Evolutionary conservation across 306 rosid species (phyloP).

Genomic region (Sindora glabra): DNA sequence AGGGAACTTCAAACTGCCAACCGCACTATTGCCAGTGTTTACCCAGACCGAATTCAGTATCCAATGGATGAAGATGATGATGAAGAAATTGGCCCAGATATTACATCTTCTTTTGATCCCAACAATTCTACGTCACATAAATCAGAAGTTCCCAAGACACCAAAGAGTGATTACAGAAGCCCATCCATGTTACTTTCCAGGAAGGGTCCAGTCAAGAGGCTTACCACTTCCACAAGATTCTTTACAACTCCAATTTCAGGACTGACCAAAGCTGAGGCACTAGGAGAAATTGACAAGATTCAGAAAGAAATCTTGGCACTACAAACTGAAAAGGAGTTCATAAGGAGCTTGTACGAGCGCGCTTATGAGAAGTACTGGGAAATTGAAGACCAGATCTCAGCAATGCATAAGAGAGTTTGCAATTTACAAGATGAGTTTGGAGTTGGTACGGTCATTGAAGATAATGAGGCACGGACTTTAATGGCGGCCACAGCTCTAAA

Average conservation of each 20-base stretch:
- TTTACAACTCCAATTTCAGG: constrained; percentile 36
- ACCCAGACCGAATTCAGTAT: constrained; percentile 64
- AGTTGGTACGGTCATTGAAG: constrained; percentile 43
- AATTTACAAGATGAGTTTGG: constrained; percentile 67
- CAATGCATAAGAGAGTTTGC: constrained; percentile 56
- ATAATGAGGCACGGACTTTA: constrained; percentile 66
- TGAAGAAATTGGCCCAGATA: constrained; percentile 27
- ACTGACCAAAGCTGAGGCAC: constrained; percentile 51
- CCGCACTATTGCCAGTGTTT: constrained; percentile 70
- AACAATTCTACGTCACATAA: constrained; percentile 13
- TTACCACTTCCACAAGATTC: constrained; percentile 25
- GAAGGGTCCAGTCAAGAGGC: constrained; percentile 30
- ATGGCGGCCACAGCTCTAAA: constrained; percentile 79
- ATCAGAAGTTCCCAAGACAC: constrained; percentile 41
- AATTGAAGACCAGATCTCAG: constrained; percentile 50
- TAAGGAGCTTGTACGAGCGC: constrained; percentile 59
- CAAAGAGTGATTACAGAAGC: constrained; percentile 36
- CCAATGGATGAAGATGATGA: constrained; percentile 56
- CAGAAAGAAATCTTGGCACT: constrained; percentile 68
- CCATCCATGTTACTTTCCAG: constrained; percentile 42
- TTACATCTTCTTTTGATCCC: constrained; percentile 20
- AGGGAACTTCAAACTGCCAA: constrained; percentile 81
- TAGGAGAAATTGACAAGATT: constrained; percentile 53
- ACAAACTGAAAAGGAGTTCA: constrained; percentile 92
- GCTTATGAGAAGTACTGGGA: constrained; percentile 68